phyloP scores from a whole-genome alignment of 1,284 basidiomycete genomes.

The Cystobasidium slooffiae region DNA sequence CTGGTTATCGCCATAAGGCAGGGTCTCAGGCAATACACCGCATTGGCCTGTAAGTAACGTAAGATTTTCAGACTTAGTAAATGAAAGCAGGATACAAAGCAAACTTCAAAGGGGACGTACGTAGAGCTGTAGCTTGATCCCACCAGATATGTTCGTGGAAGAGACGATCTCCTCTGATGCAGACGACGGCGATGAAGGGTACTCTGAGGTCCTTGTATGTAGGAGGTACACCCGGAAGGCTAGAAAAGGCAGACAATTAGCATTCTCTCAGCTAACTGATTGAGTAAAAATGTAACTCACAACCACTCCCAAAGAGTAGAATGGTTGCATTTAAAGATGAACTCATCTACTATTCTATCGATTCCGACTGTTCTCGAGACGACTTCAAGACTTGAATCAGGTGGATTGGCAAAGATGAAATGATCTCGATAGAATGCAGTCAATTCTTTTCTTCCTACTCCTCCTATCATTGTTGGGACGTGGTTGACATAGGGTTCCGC shows the following conservation, averaged over 20 bases:
- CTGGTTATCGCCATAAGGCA: constrained; percentile 30
- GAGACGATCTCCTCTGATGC: constrained; percentile 64
- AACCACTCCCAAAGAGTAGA: constrained; percentile 38
- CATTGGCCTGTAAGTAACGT: constrained; percentile 12
- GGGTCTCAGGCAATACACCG: constrained; percentile 24
- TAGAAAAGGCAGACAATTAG: background rate
- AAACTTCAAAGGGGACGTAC: background rate
- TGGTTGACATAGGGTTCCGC: constrained; percentile 62
- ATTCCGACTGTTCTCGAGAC: constrained; percentile 64
- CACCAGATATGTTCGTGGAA: constrained; percentile 62
- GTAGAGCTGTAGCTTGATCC: constrained; percentile 45
- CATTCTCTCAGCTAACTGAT: constrained; percentile 29
- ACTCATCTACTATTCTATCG: constrained; percentile 54
- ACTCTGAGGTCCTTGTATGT: constrained; percentile 62
- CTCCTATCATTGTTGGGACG: constrained; percentile 63
- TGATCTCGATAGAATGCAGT: constrained; percentile 62
- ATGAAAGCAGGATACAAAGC: background rate
- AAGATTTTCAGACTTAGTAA: background rate
- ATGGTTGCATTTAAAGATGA: constrained; percentile 42
- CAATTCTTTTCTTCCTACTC: constrained; percentile 62
- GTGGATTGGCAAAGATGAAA: constrained; percentile 59
- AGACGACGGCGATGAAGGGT: constrained; percentile 65
- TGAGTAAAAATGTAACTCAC: constrained; percentile 40
- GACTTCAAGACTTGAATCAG: constrained; percentile 59
- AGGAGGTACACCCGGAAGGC: constrained; percentile 63